These are phyloP conservation scores for Agarophyton chilense DNA, from an alignment of 23 red algal species.

Conservation along the genomic window DNA sequence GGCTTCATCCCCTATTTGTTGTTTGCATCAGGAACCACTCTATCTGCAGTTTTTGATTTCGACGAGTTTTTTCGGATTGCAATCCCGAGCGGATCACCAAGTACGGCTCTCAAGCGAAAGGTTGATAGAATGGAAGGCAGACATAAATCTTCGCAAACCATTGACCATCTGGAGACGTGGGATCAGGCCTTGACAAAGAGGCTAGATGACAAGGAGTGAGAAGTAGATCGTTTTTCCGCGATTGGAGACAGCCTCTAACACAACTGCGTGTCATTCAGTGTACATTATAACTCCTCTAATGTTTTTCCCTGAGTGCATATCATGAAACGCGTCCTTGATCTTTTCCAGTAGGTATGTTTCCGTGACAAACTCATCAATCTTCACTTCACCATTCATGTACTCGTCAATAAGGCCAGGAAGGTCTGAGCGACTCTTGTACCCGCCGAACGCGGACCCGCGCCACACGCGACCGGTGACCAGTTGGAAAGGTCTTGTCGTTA, in stretches of 20 bases:
- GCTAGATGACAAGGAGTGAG: not conserved
- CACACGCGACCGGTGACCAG: slow-evolving; percentile 95
- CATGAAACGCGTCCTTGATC: slow-evolving; percentile 89
- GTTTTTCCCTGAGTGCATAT: slow-evolving; percentile 87
- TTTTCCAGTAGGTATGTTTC: slow-evolving; percentile 72
- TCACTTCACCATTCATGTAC: slow-evolving; percentile 85
- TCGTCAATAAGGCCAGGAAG: slow-evolving; percentile 81
- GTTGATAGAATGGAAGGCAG: not conserved
- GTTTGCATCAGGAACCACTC: slow-evolving; percentile 18
- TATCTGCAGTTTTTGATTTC: slow-evolving; percentile 35
- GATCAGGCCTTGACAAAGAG: not conserved
- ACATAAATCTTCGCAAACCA: not conserved
- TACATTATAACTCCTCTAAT: slow-evolving; percentile 87
- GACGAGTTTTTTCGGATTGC: slow-evolving; percentile 24
- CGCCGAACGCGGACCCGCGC: slow-evolving; percentile 94
- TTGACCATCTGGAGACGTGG: not conserved
- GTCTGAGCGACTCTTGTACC: slow-evolving; percentile 89
- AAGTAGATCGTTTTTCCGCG: not conserved
- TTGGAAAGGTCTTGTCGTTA: slow-evolving; percentile 95
- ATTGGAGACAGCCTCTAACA: not conserved
- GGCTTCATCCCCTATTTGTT: slow-evolving; percentile 36
- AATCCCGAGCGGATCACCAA: not conserved
- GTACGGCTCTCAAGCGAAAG: not conserved
- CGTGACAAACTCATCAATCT: slow-evolving; percentile 91
- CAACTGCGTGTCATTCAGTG: not conserved